These are phyloP conservation scores for Hordeum pubiflorum DNA, from an alignment of 202 grass and related monocot species.

Conservation along the genomic window DNA sequence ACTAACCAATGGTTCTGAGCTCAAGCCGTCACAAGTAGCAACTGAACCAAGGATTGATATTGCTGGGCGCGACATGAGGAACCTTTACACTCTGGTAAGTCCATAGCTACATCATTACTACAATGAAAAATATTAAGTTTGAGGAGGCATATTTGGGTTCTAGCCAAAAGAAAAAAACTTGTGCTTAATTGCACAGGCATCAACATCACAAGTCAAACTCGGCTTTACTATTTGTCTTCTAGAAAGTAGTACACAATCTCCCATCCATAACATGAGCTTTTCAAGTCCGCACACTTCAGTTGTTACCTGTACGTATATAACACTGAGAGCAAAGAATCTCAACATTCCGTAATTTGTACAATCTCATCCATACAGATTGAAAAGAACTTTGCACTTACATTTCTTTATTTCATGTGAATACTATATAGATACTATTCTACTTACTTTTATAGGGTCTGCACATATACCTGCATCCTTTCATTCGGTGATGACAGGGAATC, in stretches of 20 bases:
- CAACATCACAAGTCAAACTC: neutral
- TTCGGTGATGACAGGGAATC: neutral
- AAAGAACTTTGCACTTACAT: constrained; percentile 9
- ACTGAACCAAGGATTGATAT: constrained; percentile 69
- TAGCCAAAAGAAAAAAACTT: neutral
- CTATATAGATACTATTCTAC: constrained; percentile 3
- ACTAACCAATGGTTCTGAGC: constrained; percentile 79
- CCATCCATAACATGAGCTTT: constrained; percentile 12
- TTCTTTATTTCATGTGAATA: constrained; percentile 27
- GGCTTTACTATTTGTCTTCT: neutral
- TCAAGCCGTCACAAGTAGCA: constrained; percentile 81
- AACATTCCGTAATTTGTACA: constrained; percentile 13
- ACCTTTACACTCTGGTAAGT: constrained; percentile 94
- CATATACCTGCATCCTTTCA: constrained; percentile 28
- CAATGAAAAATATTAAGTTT: constrained; percentile 25
- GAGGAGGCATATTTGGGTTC: neutral
- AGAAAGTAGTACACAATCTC: neutral
- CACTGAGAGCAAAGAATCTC: constrained; percentile 32
- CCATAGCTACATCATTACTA: neutral
- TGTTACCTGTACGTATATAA: constrained; percentile 23
- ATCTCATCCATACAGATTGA: constrained; percentile 16
- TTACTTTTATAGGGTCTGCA: constrained; percentile 8
- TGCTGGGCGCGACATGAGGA: constrained; percentile 46
- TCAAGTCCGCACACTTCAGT: neutral
- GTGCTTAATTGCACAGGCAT: neutral